Evolutionary conservation across 2,329 filamentous ascomycete species (phyloP).

Genomic region (Calycina herbarum): DNA sequence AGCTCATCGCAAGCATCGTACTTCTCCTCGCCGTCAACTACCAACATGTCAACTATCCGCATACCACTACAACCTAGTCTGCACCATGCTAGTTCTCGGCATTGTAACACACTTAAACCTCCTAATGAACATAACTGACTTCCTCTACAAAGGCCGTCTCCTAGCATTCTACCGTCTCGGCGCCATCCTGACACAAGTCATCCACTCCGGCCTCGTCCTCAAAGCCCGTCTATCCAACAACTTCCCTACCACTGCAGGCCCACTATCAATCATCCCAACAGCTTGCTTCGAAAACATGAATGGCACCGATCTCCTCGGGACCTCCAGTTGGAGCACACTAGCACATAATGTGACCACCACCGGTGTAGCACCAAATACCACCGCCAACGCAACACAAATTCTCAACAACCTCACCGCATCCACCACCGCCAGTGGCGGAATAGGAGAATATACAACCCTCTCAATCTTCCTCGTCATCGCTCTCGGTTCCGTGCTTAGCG

Average conservation of each 20-base stretch:
- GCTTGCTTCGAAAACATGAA: constrained; percentile 11
- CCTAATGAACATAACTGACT: constrained; percentile 12
- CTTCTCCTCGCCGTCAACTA: constrained; percentile 5
- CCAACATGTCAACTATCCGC: constrained; percentile 9
- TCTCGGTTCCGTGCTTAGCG: neutral
- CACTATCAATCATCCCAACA: neutral
- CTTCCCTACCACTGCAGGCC: neutral
- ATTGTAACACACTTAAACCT: constrained; percentile 12
- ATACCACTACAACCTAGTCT: constrained; percentile 14
- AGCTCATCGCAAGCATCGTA: constrained; percentile 9
- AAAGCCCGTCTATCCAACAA: constrained; percentile 7
- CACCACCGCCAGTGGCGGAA: constrained; percentile 4
- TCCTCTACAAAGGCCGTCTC: constrained; percentile 7
- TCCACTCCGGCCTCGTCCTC: constrained; percentile 4
- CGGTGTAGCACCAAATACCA: neutral
- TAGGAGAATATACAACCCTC: constrained; percentile 8
- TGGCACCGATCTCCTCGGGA: neutral
- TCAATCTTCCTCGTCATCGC: constrained; percentile 5
- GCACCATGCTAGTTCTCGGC: constrained; percentile 10
- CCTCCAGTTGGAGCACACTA: neutral
- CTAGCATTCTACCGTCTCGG: constrained; percentile 8
- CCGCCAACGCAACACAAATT: constrained; percentile 5
- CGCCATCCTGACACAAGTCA: neutral
- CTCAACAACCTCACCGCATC: neutral
- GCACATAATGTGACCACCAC: neutral